Percentiles rank a stretch among this genome's conserved stretches.
These are phyloP conservation scores for Populus ilicifolia DNA, from an alignment of 345 rosid species.

Conservation along the genomic window DNA sequence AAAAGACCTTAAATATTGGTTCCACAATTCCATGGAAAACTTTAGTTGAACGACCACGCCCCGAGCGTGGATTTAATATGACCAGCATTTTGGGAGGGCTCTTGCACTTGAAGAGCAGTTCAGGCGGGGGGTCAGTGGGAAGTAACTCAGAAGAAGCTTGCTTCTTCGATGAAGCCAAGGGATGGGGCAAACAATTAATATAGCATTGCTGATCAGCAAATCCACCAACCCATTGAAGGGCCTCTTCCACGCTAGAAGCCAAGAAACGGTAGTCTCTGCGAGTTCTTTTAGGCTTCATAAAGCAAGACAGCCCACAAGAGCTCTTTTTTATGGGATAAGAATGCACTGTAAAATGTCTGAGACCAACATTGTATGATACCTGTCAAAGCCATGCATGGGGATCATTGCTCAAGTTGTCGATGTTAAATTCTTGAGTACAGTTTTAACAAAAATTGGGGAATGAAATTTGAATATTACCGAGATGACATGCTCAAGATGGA, in stretches of 20 bases:
- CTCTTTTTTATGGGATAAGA: conserved; percentile 64
- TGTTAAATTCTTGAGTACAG: background rate
- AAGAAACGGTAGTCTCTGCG: conserved; percentile 77
- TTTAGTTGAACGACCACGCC: conserved; percentile 84
- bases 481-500: conserved; percentile 68
- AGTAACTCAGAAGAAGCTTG: conserved; percentile 79
- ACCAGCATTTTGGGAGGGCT: conserved; percentile 92
- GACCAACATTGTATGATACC: conserved; percentile 80
- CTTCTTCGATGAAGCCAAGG: conserved; percentile 82
- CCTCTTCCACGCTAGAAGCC: conserved; percentile 74
- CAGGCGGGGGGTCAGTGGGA: conserved; percentile 81
- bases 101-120: conserved; percentile 83
- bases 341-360: conserved; percentile 87
- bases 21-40: conserved; percentile 82
- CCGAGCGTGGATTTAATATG: conserved; percentile 91
- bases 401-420: background rate
- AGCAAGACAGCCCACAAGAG: conserved; percentile 71
- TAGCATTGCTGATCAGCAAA: conserved; percentile 95
- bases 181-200: conserved; percentile 87
- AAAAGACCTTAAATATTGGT: conserved; percentile 85
- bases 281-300: conserved; percentile 69
- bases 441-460: background rate
- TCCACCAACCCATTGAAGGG: conserved; percentile 95
- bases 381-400: conserved; percentile 24
- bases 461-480: conserved; percentile 43